These are phyloP conservation scores for Fusarium citri DNA, from an alignment of 2,329 filamentous ascomycete species.

Conservation along the genomic window DNA sequence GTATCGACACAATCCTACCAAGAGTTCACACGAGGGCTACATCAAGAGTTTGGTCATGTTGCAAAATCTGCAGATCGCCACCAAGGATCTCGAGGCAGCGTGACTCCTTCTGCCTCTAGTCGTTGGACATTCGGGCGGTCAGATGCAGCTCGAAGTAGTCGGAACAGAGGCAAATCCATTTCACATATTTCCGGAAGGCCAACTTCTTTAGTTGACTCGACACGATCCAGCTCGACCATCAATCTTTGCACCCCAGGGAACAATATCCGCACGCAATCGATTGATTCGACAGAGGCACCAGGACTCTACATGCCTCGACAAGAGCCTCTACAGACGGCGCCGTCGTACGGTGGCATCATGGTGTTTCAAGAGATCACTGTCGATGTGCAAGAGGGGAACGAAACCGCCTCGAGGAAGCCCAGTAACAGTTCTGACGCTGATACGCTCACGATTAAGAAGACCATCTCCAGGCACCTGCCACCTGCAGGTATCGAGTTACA, in stretches of 20 bases:
- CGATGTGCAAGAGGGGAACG: slow-evolving; percentile 51
- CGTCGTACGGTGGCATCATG: slow-evolving; percentile 66
- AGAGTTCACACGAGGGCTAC: slow-evolving; percentile 69
- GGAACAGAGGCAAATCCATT: slow-evolving; percentile 13
- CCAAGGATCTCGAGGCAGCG: slow-evolving; percentile 7
- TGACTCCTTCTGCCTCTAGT: slow-evolving; percentile 14
- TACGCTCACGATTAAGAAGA: slow-evolving; percentile 17
- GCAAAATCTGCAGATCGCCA: slow-evolving; percentile 47
- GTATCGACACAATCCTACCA: slow-evolving; percentile 69
- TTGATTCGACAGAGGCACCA: slow-evolving; percentile 32
- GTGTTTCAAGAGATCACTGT: slow-evolving; percentile 71
- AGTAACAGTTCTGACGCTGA: slow-evolving; percentile 12
- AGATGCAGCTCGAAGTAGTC: slow-evolving; percentile 8
- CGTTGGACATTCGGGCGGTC: slow-evolving; percentile 31
- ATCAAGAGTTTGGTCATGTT: slow-evolving; percentile 69
- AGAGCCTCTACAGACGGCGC: slow-evolving; percentile 38
- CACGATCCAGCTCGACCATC: slow-evolving; percentile 43
- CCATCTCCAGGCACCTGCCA: slow-evolving; percentile 19
- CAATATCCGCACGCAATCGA: slow-evolving; percentile 24
- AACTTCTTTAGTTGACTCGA: slow-evolving; percentile 34
- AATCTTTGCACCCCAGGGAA: slow-evolving; percentile 39
- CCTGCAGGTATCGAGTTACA: slow-evolving; percentile 41
- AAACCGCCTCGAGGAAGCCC: slow-evolving; percentile 8
- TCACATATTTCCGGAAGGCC: slow-evolving; percentile 13
- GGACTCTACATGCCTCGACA: slow-evolving; percentile 39